A percentile compares a stretch with the other conserved stretches of the same genome.
These are phyloP conservation scores for Acanthamoeba divionensis DNA, from an alignment of 208 protist genomes.

Conservation along the genomic window DNA sequence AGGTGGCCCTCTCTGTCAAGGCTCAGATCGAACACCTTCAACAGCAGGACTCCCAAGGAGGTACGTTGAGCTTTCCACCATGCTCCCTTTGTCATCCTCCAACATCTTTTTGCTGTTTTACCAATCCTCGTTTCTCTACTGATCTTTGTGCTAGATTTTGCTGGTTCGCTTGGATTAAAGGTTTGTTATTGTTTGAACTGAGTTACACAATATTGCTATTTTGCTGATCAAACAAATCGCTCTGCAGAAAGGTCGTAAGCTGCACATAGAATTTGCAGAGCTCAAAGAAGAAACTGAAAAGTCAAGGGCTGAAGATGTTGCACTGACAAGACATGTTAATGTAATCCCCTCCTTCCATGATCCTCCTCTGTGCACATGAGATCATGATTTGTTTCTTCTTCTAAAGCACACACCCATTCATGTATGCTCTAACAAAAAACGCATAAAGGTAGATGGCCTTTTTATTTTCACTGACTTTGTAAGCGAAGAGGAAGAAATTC, in stretches of 20 bases:
- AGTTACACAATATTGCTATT: too few relatives aligned
- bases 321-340: not conserved
- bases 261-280: too few relatives aligned
- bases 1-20: not conserved
- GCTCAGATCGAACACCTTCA: not conserved
- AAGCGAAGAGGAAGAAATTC: not conserved
- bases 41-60: not conserved
- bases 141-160: too few relatives aligned
- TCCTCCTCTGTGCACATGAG: not conserved
- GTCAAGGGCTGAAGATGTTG: conserved; percentile 6
- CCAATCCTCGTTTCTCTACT: too few relatives aligned
- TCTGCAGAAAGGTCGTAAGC: too few relatives aligned
- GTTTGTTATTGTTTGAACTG: too few relatives aligned
- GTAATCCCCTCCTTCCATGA: not conserved
- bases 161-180: too few relatives aligned
- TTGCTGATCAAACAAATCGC: too few relatives aligned
- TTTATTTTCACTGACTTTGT: conserved; percentile 13
- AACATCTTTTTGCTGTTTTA: too few relatives aligned
- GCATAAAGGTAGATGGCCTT: not conserved
- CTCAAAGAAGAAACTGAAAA: too few relatives aligned
- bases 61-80: not conserved
- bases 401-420: not conserved
- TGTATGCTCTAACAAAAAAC: not conserved
- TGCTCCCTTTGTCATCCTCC: too few relatives aligned
- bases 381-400: not conserved